Evolutionary conservation across 2,329 filamentous ascomycete genomes (phyloP), one percentile per base, ranked within the genome.

Genomic region (Emmonsia crescens): DNA sequence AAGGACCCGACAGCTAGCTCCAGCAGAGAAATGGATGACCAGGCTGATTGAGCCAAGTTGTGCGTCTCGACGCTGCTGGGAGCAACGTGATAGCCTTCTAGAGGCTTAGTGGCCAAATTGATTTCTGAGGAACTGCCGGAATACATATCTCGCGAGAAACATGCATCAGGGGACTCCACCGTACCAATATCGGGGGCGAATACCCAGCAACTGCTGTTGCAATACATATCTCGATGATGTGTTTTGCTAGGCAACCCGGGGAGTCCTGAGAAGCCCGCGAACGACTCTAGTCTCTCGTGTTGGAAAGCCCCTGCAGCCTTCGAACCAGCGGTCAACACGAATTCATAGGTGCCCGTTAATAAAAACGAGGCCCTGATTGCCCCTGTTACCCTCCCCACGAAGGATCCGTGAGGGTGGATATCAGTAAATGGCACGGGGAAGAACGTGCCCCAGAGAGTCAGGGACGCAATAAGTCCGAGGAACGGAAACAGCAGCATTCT

Each of bases 361-460:
- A 65, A 40, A 12, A 62, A 44, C 14, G 64, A 64, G 48, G 62
- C 55, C 54, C 55, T 61, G 38, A 67, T 59, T 14, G 67, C 60
- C 59, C 63, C 62, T 52, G 57, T 58, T 24, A 68, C 54, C 48
- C 66, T 64, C 42, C 52, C 60, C 52, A 65, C 21, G 63, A 68
- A 66, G 16, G 60, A 51, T 51, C 69, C 64, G 19, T 62, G 56
- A 46, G 67, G 67, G 55, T 60, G 55, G 52, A 65, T 66, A 40
- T 67, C 48, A 19, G 67, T 66, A 14, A 59, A 61, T 14, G 67
- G 67, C 33, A 69, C 63, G 10, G 64, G 66, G 52, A 66, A 57
- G 52, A 67, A 66, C 29, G 66, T 60, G 36, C 69, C 67, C 67
- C 67, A 69, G 33, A 71, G 62, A 56, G 67, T 63, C 46, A 72